These are phyloP conservation scores for Yamadazyma dendronema DNA, from an alignment of 1,139 yeast species.

Conservation along the genomic window DNA sequence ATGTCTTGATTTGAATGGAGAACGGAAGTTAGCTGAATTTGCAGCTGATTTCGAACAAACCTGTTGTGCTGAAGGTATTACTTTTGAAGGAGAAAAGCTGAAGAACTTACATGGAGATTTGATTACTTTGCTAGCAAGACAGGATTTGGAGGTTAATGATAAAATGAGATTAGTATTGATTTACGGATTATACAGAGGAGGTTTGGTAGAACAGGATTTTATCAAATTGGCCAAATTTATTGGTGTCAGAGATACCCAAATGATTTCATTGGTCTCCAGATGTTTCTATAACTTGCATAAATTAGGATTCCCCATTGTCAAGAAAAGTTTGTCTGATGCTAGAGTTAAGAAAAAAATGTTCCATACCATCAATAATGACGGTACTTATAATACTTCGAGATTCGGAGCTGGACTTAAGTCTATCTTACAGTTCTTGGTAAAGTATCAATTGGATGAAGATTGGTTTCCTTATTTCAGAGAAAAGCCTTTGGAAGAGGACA, in stretches of 20 bases:
- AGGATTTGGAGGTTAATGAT: conserved; percentile 53
- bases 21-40: conserved; percentile 54
- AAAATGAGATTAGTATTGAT: conserved; percentile 75
- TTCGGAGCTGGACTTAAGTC: conserved; percentile 70
- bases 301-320: conserved; percentile 68
- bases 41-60: conserved; percentile 74
- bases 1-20: conserved; percentile 52
- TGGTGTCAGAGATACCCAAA: conserved; percentile 58
- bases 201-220: conserved; percentile 74
- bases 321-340: conserved; percentile 40
- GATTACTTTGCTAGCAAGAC: conserved; percentile 55
- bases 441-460: conserved; percentile 50
- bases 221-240: conserved; percentile 69
- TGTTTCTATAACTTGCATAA: conserved; percentile 64
- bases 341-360: conserved; percentile 45
- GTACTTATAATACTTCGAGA: conserved; percentile 71
- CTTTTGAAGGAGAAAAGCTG: conserved; percentile 66
- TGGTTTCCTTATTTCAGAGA: conserved; percentile 77
- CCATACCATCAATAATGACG: conserved; percentile 67
- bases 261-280: conserved; percentile 41
- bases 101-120: conserved; percentile 67
- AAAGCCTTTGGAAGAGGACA: conserved; percentile 64
- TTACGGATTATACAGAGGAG: conserved; percentile 83
- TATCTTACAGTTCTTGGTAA: conserved; percentile 49
- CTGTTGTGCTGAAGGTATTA: conserved; percentile 70